A percentile compares a stretch with the other conserved stretches of the same genome.
Conservation (phyloP, 768 basidiomycete genomes). For the Imleria badia region DNA sequence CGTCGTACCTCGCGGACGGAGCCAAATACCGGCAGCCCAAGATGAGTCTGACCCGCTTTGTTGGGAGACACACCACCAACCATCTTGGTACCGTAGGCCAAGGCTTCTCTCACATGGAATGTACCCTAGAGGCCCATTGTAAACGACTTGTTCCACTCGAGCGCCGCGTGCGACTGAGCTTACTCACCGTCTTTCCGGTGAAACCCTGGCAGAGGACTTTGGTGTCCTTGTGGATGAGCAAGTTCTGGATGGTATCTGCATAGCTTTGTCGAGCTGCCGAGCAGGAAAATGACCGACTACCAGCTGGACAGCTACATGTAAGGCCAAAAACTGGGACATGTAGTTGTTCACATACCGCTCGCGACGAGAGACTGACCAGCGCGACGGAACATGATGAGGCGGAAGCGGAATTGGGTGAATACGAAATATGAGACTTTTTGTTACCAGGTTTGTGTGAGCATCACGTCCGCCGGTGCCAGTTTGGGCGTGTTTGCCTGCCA, state of each 20-base stretch:
- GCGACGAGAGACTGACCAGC: conserved; percentile 55
- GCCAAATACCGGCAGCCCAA: conserved; percentile 94
- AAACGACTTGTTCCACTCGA: not conserved
- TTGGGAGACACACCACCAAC: conserved; percentile 96
- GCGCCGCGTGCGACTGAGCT: not conserved
- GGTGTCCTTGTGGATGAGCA: conserved; percentile 92
- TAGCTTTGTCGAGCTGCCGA: conserved; percentile 76
- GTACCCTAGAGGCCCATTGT: conserved; percentile 62
- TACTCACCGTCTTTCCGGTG: conserved; percentile 89
- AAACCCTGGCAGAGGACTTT: conserved; percentile 91
- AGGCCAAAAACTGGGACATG: not conserved
- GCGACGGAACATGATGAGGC: conserved; percentile 51
- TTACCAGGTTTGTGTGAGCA: conserved; percentile 14
- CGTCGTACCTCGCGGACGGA: conserved; percentile 77
- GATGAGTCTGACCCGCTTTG: conserved; percentile 94
- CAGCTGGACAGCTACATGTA: conserved; percentile 37
- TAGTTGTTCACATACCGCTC: conserved; percentile 42
- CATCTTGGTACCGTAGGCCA: conserved; percentile 96
- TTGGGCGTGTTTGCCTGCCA: conserved; percentile 26
- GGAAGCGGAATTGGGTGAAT: conserved; percentile 11
- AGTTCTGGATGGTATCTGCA: conserved; percentile 87
- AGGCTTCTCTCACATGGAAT: conserved; percentile 92
- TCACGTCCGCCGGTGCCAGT: conserved; percentile 18
- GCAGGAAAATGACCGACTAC: conserved; percentile 79
- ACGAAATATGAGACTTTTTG: conserved; percentile 8